Base-by-base conservation (phyloP, 2,329 filamentous ascomycete genomes). In the Diaporthe citrichinensis region DNA sequence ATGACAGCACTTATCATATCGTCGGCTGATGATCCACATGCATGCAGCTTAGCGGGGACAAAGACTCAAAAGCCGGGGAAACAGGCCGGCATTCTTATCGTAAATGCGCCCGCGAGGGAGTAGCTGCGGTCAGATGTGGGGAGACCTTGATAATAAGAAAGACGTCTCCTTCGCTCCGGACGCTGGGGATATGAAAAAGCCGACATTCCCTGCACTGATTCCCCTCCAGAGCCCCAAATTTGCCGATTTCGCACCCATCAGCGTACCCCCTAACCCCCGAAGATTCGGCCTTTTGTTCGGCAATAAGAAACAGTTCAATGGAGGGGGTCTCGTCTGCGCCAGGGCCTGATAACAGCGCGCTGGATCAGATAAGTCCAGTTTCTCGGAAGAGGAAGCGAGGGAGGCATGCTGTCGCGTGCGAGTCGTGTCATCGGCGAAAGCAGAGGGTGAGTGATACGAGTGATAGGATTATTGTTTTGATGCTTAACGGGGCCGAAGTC, bases 351-450 rank as follows among this genome's bases (percentile, higher is more conserved):
- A 10, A 15, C 5, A n/a, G 34, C 12, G 20, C 17, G 12, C 25
- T 14, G 25, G 20, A 23, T 34, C 8, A 4, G 41, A 31, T 6
- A 15, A 23, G 4, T 15, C 41, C 28, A 4, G 3, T 73, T 78
- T 72, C 77, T 80, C 67, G 80, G 17, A 76, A 65, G 49, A 77
- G 59, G n/a, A 76, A 72, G 57, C 75, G 76, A 67, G 76, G 74
- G 20, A 65, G 76, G 31, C 76, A 68, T 65, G 74, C 76, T 10
- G 76, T 41, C 7, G 74, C 72, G 8, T 78, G 76, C 65, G 67
- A 71, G 25, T 62, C 74, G 15, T 78, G 77, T 55, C 77, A 76
- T 68, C 67, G 77, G 44, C 72, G 76, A 71, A 78, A 78, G n/a
- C 77, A 78, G 68, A 76, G 73, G 71, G 77, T 76, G 55, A 71